phyloP scores from a whole-genome alignment of 495 filamentous ascomycete genomes.

The Aspergillus leporis region DNA sequence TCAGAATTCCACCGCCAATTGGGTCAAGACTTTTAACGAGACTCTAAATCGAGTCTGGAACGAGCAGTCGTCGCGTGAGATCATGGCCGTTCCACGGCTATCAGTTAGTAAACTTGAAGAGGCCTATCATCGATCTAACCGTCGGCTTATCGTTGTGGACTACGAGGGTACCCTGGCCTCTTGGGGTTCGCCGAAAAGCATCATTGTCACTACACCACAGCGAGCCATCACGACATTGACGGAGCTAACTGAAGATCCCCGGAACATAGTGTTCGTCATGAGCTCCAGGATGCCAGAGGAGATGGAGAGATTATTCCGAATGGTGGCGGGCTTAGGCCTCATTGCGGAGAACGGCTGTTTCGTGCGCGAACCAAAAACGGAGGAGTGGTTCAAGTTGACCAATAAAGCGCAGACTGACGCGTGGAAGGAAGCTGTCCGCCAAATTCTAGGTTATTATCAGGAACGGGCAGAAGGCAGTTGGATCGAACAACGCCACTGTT shows the following conservation, averaged over 20 bases:
- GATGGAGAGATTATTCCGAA: constrained; percentile 78
- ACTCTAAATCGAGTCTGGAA: constrained; percentile 71
- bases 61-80: constrained; percentile 79
- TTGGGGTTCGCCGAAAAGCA: constrained; percentile 75
- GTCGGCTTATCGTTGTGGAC: constrained; percentile 83
- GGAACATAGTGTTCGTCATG: constrained; percentile 92
- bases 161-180: constrained; percentile 90
- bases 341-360: constrained; percentile 95
- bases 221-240: constrained; percentile 77
- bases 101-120: constrained; percentile 62
- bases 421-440: constrained; percentile 77
- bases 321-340: constrained; percentile 74
- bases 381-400: constrained; percentile 71
- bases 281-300: constrained; percentile 82
- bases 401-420: constrained; percentile 61
- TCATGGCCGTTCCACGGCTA: constrained; percentile 79
- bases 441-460: constrained; percentile 82
- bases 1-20: constrained; percentile 77
- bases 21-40: constrained; percentile 72
- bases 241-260: constrained; percentile 72
- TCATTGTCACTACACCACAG: constrained; percentile 80
- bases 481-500: constrained; percentile 85
- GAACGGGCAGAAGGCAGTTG: constrained; percentile 83
- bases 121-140: constrained; percentile 61
- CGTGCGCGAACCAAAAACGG: constrained; percentile 65